phyloP scores from a whole-genome alignment of 495 filamentous ascomycete genomes.

The Articulospora tetracladia region DNA sequence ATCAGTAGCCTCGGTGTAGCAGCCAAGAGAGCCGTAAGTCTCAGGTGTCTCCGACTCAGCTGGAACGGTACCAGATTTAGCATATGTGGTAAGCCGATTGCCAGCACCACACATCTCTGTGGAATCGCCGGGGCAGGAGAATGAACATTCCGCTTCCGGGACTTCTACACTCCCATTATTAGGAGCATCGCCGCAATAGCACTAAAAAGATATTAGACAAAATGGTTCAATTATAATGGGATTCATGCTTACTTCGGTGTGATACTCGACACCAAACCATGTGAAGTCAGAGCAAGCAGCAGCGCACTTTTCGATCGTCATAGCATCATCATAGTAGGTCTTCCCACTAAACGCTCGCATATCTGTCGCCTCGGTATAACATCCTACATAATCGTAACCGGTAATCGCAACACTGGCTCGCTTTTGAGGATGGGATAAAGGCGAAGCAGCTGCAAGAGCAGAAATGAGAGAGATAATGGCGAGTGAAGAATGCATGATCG shows the following conservation, averaged over 20 bases:
- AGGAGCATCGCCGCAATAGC: conserved; percentile 38
- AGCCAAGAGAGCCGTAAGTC: conserved; percentile 25
- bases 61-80: neutral
- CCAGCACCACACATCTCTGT: conserved; percentile 21
- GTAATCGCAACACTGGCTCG: conserved; percentile 26
- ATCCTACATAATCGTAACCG: conserved; percentile 38
- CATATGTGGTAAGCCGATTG: conserved; percentile 1
- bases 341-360: conserved; percentile 22
- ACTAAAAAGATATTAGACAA: no score
- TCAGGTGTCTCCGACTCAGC: neutral
- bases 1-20: conserved; percentile 38
- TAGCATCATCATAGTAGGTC: conserved; percentile 15
- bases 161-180: conserved; percentile 19
- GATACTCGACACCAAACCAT: conserved; percentile 34
- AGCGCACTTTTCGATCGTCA: conserved; percentile 33
- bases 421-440: neutral
- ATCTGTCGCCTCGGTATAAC: conserved; percentile 38
- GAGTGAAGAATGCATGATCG: neutral
- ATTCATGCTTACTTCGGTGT: conserved; percentile 28
- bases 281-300: conserved; percentile 24
- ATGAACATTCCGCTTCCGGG: conserved; percentile 32
- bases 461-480: neutral
- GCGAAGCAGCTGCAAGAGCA: neutral
- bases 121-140: conserved; percentile 34
- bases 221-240: conserved; percentile 21